Evolutionary conservation across 129 eudicot species (phyloP).

Genomic region (Saussurea involucrata): DNA sequence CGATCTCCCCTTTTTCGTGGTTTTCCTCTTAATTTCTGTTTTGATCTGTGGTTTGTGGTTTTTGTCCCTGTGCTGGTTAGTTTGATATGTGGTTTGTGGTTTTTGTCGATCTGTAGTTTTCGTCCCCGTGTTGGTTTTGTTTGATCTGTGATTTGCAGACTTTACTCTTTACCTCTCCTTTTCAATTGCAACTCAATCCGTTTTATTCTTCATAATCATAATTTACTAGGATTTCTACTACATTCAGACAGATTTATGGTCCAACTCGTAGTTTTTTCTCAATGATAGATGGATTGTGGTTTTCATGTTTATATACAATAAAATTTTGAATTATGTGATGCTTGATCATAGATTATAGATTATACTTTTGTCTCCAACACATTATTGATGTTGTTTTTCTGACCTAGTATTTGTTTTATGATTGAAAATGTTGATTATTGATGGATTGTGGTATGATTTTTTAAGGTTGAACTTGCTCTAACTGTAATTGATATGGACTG

Average conservation of each 20-base stretch:
- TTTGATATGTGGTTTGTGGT: too few species aligned
- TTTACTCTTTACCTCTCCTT: neutral
- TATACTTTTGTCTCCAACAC: conserved; percentile 7
- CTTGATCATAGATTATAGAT: neutral
- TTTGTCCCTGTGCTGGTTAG: too few species aligned
- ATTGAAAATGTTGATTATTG: neutral
- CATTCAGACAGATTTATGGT: neutral
- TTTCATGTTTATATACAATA: neutral
- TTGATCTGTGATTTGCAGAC: too few species aligned
- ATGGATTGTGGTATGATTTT: neutral
- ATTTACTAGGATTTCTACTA: neutral
- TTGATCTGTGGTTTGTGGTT: too few species aligned
- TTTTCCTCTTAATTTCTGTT: too few species aligned
- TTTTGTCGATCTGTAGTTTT: too few species aligned
- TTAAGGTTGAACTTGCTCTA: neutral
- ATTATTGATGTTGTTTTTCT: neutral
- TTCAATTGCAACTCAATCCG: neutral
- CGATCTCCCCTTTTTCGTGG: too few species aligned
- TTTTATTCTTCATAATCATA: neutral
- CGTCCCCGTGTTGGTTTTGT: too few species aligned
- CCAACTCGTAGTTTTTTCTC: neutral
- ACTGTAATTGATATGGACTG: neutral
- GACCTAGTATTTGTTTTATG: neutral
- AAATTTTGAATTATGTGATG: neutral
- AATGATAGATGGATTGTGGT: neutral